These are phyloP conservation scores for Ormosia emarginata DNA, from an alignment of 306 rosid species.

Conservation along the genomic window DNA sequence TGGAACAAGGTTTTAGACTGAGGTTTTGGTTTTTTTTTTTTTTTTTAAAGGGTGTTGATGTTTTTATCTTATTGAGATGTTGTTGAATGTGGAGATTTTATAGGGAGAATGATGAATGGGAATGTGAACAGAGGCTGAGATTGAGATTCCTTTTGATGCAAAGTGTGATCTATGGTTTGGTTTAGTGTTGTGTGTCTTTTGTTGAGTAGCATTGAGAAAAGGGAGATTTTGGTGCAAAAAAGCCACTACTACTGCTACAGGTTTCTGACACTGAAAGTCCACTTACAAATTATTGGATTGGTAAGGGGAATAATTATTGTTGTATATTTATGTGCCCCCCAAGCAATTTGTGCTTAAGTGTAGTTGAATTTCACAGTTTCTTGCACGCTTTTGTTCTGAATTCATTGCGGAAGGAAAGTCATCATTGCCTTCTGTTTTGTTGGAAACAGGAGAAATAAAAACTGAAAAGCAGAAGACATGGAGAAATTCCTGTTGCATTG, in stretches of 20 bases:
- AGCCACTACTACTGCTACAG: background rate
- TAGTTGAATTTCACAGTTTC: background rate
- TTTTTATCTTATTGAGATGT: background rate
- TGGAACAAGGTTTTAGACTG: background rate
- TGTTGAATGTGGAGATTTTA: background rate
- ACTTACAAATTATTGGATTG: conserved; percentile 3
- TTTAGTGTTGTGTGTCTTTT: background rate
- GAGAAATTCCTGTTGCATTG: no score
- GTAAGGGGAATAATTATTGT: background rate
- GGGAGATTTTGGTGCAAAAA: background rate
- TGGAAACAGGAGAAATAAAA: background rate
- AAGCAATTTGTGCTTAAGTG: background rate
- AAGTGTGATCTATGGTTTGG: conserved; percentile 5
- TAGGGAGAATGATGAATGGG: background rate
- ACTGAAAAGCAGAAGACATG: background rate
- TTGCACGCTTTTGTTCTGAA: background rate
- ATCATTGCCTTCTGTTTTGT: background rate
- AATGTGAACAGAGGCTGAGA: background rate
- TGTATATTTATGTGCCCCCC: background rate
- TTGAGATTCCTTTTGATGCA: conserved; percentile 10
- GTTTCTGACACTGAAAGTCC: conserved; percentile 27
- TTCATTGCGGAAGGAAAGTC: background rate
- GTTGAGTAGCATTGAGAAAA: background rate
- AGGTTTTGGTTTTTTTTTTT: background rate
- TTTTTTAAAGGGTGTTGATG: background rate